These are phyloP conservation scores for Lentinula aciculospora DNA, from an alignment of 768 basidiomycete species.

Conservation along the genomic window DNA sequence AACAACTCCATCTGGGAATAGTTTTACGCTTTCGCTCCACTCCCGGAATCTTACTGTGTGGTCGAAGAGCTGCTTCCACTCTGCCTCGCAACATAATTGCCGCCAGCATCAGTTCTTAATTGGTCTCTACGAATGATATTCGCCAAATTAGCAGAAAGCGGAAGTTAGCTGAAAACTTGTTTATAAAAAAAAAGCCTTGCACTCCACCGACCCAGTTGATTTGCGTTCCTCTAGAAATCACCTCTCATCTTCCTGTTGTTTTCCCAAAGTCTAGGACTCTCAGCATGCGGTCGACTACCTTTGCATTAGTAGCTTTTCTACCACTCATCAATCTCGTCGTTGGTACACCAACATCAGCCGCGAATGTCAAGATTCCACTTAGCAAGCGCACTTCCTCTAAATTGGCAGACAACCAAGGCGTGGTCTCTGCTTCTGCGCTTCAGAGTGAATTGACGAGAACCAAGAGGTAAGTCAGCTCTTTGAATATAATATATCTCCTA, in stretches of 20 bases:
- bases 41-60: not conserved
- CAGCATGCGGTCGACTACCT: not conserved
- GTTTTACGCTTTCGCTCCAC: not conserved
- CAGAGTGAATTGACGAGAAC: constrained; percentile 17
- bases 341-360: not conserved
- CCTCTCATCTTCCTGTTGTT: not conserved
- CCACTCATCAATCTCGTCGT: not conserved
- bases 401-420: constrained; percentile 18
- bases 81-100: not conserved
- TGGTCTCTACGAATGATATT: not conserved
- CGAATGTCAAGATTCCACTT: constrained; percentile 18
- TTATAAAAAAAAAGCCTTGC: not conserved
- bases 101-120: not conserved
- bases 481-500: not conserved
- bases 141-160: not conserved
- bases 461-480: constrained; percentile 13
- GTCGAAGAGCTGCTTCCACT: not conserved
- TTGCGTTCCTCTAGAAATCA: not conserved
- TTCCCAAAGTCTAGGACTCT: not conserved
- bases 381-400: constrained; percentile 16
- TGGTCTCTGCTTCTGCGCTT: constrained; percentile 18
- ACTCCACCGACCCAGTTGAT: not conserved
- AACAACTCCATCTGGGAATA: not conserved
- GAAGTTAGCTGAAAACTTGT: not conserved
- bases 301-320: not conserved